Percentiles rank a stretch among this genome's conserved stretches.
Conservation (phyloP, 306 rosid species). For the Pyrus betulifolia region DNA sequence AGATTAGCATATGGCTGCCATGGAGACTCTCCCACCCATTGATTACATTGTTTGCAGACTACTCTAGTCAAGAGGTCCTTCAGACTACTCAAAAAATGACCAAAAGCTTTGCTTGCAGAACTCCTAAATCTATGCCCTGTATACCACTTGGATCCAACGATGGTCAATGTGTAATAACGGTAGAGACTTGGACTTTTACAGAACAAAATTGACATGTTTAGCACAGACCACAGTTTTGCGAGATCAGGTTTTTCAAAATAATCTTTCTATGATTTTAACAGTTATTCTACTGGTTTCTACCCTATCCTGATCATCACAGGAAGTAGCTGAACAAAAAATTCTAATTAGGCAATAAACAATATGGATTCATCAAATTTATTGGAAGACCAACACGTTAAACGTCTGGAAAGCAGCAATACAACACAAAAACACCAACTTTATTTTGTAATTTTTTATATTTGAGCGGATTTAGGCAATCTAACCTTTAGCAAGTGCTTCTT, state of each 20-base stretch:
- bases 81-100: background rate
- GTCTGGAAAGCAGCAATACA: background rate
- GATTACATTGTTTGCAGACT: background rate
- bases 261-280: background rate
- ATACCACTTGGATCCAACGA: background rate
- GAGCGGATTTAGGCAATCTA: conserved; percentile 5
- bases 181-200: background rate
- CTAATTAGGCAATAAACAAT: background rate
- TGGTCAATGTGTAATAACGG: background rate
- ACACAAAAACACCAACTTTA: background rate
- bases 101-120: background rate
- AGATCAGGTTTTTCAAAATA: background rate
- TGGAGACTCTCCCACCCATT: background rate
- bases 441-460: background rate
- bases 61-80: background rate
- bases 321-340: background rate
- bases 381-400: background rate
- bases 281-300: background rate
- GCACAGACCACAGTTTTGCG: background rate
- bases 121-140: background rate
- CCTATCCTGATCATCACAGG: background rate
- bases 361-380: background rate
- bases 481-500: conserved; percentile 84
- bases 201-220: background rate
- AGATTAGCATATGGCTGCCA: background rate